These are phyloP conservation scores for Neophaeococcomyces aloes DNA, from an alignment of 2,329 filamentous ascomycete genomes.

Conservation along the genomic window DNA sequence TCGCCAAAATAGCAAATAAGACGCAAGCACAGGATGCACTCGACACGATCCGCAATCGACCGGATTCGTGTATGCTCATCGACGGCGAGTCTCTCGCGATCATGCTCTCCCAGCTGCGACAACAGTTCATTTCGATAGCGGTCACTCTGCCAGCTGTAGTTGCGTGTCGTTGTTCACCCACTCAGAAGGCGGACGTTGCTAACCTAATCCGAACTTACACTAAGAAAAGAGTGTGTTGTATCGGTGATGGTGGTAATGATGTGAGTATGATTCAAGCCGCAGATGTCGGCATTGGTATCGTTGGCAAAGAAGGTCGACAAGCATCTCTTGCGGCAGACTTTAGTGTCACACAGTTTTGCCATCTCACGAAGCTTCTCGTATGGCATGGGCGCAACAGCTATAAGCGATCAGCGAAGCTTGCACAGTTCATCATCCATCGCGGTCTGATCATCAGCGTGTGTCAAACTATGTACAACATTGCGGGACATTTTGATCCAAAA, in stretches of 20 bases:
- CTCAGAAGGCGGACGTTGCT: slow-evolving; percentile 91
- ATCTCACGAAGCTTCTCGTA: slow-evolving; percentile 91
- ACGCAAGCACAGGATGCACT: slow-evolving; percentile 78
- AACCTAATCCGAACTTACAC: slow-evolving; percentile 82
- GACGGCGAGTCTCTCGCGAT: slow-evolving; percentile 84
- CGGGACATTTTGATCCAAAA: slow-evolving; percentile 82
- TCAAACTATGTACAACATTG: slow-evolving; percentile 95
- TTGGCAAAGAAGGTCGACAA: slow-evolving; percentile 93
- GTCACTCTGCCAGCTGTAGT: slow-evolving; percentile 85
- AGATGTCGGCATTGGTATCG: slow-evolving; percentile 94
- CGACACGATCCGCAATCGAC: slow-evolving; percentile 75
- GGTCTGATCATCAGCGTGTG: slow-evolving; percentile 91
- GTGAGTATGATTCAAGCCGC: slow-evolving; percentile 99
- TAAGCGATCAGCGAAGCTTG: slow-evolving; percentile 88
- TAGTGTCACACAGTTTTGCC: slow-evolving; percentile 87
- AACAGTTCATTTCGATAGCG: slow-evolving; percentile 78
- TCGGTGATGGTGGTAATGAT: slow-evolving; percentile 95
- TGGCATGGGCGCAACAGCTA: slow-evolving; percentile 98
- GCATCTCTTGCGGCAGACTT: slow-evolving; percentile 93
- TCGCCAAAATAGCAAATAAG: slow-evolving; percentile 73
- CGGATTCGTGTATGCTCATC: slow-evolving; percentile 79
- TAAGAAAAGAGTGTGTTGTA: slow-evolving; percentile 91
- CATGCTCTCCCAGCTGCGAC: slow-evolving; percentile 70
- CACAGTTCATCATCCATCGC: slow-evolving; percentile 96
- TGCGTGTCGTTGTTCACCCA: slow-evolving; percentile 91